These are phyloP conservation scores for Deinandra increscens DNA, from an alignment of 129 eudicot species.

Conservation along the genomic window DNA sequence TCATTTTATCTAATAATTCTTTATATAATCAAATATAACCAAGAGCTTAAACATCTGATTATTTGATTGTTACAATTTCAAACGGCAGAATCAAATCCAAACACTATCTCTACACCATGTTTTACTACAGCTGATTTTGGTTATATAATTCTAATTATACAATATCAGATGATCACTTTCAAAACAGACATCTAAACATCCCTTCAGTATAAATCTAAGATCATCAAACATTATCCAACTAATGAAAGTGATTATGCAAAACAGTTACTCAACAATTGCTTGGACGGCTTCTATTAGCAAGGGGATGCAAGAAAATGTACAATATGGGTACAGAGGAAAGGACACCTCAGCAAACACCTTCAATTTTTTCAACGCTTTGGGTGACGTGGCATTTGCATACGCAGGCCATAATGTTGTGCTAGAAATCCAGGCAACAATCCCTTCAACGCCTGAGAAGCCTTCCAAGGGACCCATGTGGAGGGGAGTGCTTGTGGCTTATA, in stretches of 20 bases:
- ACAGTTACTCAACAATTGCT: slow-evolving; percentile 75
- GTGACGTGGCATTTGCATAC: slow-evolving; percentile 77
- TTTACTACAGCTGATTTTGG: not conserved
- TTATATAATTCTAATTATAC: not conserved
- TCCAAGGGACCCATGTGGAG: slow-evolving; percentile 80
- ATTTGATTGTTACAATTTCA: not conserved
- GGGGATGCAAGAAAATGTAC: slow-evolving; percentile 50
- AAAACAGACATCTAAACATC: not conserved
- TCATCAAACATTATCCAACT: not conserved
- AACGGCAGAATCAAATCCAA: not conserved
- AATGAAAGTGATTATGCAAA: not conserved
- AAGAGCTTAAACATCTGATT: not conserved
- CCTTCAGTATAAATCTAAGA: not conserved
- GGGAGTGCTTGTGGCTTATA: slow-evolving; percentile 66
- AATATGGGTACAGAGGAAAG: slow-evolving; percentile 42
- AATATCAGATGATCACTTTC: not conserved
- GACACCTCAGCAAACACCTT: slow-evolving; percentile 42
- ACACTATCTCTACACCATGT: not conserved
- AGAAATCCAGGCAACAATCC: slow-evolving; percentile 77
- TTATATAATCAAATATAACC: not conserved
- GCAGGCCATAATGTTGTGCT: slow-evolving; percentile 85
- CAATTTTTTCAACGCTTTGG: slow-evolving; percentile 56
- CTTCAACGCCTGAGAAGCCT: slow-evolving; percentile 73
- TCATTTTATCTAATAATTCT: not conserved
- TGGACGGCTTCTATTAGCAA: slow-evolving; percentile 67